These are phyloP conservation scores for Baorangia bicolor DNA, from an alignment of 768 basidiomycete species.

Conservation along the genomic window DNA sequence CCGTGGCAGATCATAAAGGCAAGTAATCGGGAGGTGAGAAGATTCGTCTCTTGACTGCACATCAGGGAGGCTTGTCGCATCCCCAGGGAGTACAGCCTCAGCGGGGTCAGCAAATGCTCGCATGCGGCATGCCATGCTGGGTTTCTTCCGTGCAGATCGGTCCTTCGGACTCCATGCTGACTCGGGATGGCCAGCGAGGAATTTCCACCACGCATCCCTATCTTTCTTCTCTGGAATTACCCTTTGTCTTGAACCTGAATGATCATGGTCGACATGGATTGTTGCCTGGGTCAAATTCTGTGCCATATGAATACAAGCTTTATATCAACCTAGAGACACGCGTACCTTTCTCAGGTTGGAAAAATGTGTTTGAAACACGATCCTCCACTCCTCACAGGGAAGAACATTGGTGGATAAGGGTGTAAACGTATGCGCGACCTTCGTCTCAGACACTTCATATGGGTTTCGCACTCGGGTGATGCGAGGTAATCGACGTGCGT, in stretches of 20 bases:
- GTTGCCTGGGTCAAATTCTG: slow-evolving; percentile 71
- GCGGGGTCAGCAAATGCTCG: slow-evolving; percentile 37
- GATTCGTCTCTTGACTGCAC: slow-evolving; percentile 1
- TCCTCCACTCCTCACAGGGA: slow-evolving; percentile 69
- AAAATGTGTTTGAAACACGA: slow-evolving; percentile 55
- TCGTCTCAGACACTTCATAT: slow-evolving; percentile 46
- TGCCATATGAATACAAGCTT: slow-evolving; percentile 4
- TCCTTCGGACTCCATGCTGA: slow-evolving; percentile 57
- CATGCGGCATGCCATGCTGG: slow-evolving; percentile 25
- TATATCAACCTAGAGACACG: background rate
- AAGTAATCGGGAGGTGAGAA: background rate
- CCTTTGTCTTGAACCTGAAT: slow-evolving; percentile 23
- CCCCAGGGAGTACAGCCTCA: background rate
- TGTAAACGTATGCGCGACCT: slow-evolving; percentile 17
- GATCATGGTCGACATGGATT: slow-evolving; percentile 29
- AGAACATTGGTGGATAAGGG: slow-evolving; percentile 36
- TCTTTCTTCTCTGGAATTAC: slow-evolving; percentile 69
- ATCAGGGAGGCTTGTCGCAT: background rate
- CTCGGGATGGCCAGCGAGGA: slow-evolving; percentile 65
- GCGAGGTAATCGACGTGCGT: slow-evolving; percentile 63
- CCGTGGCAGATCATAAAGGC: background rate
- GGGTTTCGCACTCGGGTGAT: slow-evolving; percentile 68
- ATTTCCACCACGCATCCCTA: slow-evolving; percentile 80
- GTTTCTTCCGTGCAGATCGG: slow-evolving; percentile 13
- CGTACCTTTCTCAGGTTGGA: slow-evolving; percentile 59